phyloP scores from a whole-genome alignment of 2,329 filamentous ascomycete genomes.

The Aspergillus felis region DNA sequence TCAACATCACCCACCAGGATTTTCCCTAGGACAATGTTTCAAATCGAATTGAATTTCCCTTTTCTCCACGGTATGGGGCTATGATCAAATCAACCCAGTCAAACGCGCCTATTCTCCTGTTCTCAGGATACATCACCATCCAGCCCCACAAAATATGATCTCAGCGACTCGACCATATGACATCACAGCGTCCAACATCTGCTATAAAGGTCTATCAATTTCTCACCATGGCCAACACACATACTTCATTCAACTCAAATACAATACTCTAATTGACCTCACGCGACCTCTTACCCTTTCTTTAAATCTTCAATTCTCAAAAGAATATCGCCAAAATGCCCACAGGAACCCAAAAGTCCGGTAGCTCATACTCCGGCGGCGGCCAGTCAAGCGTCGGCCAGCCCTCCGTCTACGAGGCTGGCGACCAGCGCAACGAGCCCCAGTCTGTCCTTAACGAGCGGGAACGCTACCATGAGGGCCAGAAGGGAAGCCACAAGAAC shows the following conservation, averaged over 20 bases:
- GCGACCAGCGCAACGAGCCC: slow-evolving; percentile 67
- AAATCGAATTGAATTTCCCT: neutral
- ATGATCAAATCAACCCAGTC: neutral
- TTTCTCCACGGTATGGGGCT: neutral
- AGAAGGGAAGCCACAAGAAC: slow-evolving; percentile 62
- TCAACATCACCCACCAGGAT: neutral
- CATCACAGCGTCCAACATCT: slow-evolving; percentile 16
- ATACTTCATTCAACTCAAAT: neutral
- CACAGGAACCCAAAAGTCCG: neutral
- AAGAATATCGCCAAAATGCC: neutral
- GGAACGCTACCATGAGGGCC: slow-evolving; percentile 67
- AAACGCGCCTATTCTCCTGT: neutral
- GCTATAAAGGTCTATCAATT: slow-evolving; percentile 12
- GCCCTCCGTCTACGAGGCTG: slow-evolving; percentile 65
- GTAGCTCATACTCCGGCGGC: slow-evolving; percentile 27
- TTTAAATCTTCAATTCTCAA: neutral
- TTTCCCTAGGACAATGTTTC: neutral
- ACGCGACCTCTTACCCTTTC: neutral
- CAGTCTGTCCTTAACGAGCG: slow-evolving; percentile 50
- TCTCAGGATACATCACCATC: neutral
- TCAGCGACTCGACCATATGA: slow-evolving; percentile 26
- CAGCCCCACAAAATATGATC: slow-evolving; percentile 23
- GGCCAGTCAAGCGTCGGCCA: slow-evolving; percentile 64
- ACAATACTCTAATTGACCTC: neutral
- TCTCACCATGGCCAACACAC: neutral